Conservation (phyloP, 495 filamentous ascomycete species). For the Parachaetomium inaequale region DNA sequence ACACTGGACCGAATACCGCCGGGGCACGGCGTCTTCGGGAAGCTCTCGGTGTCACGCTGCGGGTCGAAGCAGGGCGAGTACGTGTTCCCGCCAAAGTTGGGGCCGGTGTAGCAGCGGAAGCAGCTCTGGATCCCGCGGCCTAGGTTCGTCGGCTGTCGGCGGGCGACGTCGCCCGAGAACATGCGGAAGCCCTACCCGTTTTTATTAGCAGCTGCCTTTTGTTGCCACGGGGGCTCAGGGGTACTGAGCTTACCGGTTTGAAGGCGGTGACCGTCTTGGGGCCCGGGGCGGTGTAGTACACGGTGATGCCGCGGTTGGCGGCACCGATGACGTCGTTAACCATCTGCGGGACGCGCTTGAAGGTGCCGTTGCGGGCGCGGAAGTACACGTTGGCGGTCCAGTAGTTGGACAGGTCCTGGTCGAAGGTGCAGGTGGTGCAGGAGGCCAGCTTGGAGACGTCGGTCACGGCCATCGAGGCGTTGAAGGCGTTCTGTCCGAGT, state of each 20-base stretch:
- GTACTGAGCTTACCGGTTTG: conserved; percentile 38
- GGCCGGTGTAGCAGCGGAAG: conserved; percentile 46
- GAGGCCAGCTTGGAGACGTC: conserved; percentile 37
- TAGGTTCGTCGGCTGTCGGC: conserved; percentile 30
- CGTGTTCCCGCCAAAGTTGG: conserved; percentile 44
- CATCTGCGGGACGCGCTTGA: conserved; percentile 44
- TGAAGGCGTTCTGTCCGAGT: conserved; percentile 36
- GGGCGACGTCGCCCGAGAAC: conserved; percentile 44
- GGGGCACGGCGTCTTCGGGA: conserved; percentile 38
- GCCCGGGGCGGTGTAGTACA: conserved; percentile 31
- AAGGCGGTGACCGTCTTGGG: conserved; percentile 48
- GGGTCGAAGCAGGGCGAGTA: conserved; percentile 39
- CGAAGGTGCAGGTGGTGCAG: conserved; percentile 45
- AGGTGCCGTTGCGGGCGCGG: conserved; percentile 49
- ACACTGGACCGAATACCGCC: conserved; percentile 50
- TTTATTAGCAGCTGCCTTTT: background rate
- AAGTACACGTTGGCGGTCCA: conserved; percentile 54
- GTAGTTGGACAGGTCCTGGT: conserved; percentile 50
- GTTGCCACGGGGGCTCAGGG: background rate
- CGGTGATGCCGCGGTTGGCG: conserved; percentile 30
- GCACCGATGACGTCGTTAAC: conserved; percentile 24
- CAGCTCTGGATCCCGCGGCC: conserved; percentile 41
- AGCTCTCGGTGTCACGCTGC: conserved; percentile 39
- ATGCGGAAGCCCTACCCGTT: conserved; percentile 47
- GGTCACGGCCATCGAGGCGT: conserved; percentile 39